Evolutionary conservation across 2,329 filamentous ascomycete species (phyloP).

Genomic region (Colletotrichum echinochloae): DNA sequence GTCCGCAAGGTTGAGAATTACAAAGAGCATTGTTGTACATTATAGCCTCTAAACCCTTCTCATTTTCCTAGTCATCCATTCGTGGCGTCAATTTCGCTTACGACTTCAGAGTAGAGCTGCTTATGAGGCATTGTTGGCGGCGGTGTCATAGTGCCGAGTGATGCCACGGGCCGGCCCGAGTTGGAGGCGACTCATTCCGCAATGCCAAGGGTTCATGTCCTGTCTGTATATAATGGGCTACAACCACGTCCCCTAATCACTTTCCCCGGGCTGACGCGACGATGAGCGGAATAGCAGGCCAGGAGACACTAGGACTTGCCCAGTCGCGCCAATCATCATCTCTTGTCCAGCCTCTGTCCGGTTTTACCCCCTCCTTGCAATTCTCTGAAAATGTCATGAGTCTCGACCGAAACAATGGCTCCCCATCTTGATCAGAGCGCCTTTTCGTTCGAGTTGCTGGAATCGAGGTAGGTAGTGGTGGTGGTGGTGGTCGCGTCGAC

Average conservation of each 20-base stretch:
- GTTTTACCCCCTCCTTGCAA: too few relatives aligned
- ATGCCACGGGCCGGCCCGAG: too few relatives aligned
- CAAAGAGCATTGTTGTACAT: too few relatives aligned
- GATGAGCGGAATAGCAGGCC: neutral
- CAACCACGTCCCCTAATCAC: neutral
- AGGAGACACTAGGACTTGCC: neutral
- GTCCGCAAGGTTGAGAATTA: too few relatives aligned
- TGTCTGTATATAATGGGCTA: neutral
- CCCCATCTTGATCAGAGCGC: too few relatives aligned
- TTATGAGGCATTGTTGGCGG: too few relatives aligned
- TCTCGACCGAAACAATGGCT: too few relatives aligned
- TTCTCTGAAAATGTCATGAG: too few relatives aligned
- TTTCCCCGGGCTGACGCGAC: neutral
- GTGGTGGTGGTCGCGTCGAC: neutral
- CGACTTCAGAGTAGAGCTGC: neutral
- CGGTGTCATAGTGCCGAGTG: neutral
- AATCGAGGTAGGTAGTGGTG: constrained; percentile 21
- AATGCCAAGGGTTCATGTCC: neutral
- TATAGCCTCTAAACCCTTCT: too few relatives aligned
- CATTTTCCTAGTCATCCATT: neutral
- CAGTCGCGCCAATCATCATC: neutral
- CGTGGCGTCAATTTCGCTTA: neutral
- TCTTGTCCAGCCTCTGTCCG: neutral
- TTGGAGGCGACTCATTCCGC: neutral
- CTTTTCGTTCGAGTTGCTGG: constrained; percentile 30